Evolutionary conservation across 495 filamentous ascomycete species (phyloP), one percentile per base, ranked within the genome.

Genomic region (Penicillium riverlandense): DNA sequence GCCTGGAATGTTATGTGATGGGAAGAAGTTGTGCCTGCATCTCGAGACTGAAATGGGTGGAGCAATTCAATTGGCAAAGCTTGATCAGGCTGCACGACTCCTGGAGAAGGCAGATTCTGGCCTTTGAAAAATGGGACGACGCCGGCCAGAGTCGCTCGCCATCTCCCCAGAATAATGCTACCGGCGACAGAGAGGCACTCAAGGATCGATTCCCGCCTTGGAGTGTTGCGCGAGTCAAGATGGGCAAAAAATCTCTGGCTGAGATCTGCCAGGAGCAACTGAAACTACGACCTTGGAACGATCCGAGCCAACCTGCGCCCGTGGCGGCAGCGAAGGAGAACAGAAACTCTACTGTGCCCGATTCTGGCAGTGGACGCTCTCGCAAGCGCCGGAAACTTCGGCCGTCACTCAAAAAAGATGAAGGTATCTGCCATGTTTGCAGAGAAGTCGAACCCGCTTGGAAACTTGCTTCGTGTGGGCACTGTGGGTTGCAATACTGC

Each of bases 1-100:
- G 92, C 59, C 88, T 98, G 82, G 91, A 98, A 35, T 98, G 92
- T 59, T 97, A 90, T 51, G 83, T 79, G 11, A 91, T 96, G 80
- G 92, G 92, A 30, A 81, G 92, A 38, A 94, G 88, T 49, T 98
- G 92, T 59, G 73, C 70, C 7, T 98, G 92, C 52, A 74, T 92
- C 30, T 92, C 89, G 6, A 81, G 78, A 8, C 76, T 92, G 27
- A 83, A 77, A 41, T 98, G 91, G 91, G 85, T 87, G 22, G 90
- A 98, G 55, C 92, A 98, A 59, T 95, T 90, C 67, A 65, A 73
- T 13, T 96, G 89, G 91, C 72, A 78, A 29, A 76, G 86, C 6
- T 71, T 97, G n/a, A 66, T 74, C 0, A 65, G 77, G n/a, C 81
- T 83, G 38, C 84, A 97, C 56, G 90, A 95, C 37, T 63, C 64